Base-by-base conservation (phyloP, 805 yeast genomes). In the Pichia membranifaciens region DNA sequence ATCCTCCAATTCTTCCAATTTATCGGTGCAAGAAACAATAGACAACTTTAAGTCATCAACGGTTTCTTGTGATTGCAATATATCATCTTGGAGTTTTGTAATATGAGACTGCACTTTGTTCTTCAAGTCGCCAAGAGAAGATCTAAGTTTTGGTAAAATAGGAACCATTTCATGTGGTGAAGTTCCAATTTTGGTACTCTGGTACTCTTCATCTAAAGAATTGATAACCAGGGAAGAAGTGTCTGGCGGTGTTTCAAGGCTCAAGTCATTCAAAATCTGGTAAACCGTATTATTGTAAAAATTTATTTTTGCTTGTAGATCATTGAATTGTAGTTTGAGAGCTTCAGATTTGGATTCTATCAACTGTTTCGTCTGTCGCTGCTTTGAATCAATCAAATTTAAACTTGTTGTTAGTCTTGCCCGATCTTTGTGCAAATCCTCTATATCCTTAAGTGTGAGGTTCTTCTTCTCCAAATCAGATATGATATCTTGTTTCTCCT, bases 391-490 rank as follows among this genome's bases (percentile, higher is more conserved):
- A 12, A 65, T 54, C 3, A 58, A 38, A 47, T 83, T 87, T 43
- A 84, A 70, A 16, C 74, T 64, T 51, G 73, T 72, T 5, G 81
- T 71, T 5, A 84, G 61, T 40, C 72, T 72, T 43, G 82, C 87
- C 47, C 87, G 70, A 57, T 82, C 87, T 29, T 67, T 65, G 55
- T 77, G 80, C 65, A 84, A 71, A 45, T 72, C 65, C 54, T 87
- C 88, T 44, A 87, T 78, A 38, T 78, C 81, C 15, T 70, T 72
- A 4, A 84, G 73, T 3, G 85, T 76, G 44, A 82, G 69, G 2
- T 88, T 87, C 51, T 75, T 80, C 2, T 61, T 65, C 3, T 69
- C 61, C 17, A 88, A 71, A 40, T 72, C 68, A 9, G 56, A 52
- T 34, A 76, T 74, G 17, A 76, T 76, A 29, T 68, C 71, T 34